Conservation (phyloP, 768 basidiomycete genomes). For the Neoboletus brunneissimus region DNA sequence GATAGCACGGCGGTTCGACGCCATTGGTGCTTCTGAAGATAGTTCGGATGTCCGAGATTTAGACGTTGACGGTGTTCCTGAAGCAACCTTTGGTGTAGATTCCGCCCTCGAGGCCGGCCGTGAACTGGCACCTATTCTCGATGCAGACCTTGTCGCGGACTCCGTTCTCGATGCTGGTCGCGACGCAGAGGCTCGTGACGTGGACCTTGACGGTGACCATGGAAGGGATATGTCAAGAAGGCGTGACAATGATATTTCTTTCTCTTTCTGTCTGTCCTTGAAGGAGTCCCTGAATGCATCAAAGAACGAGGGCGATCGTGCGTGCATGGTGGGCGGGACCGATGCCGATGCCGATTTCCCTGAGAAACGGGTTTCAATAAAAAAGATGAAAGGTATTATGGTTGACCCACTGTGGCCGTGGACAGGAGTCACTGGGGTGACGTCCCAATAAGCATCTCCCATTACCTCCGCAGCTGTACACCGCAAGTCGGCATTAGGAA, state of each 20-base stretch:
- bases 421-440: slow-evolving; percentile 26
- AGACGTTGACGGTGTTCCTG: neutral
- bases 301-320: slow-evolving; percentile 19
- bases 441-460: slow-evolving; percentile 64
- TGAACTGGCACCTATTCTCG: slow-evolving; percentile 14
- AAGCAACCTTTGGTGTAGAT: neutral
- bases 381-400: slow-evolving; percentile 13
- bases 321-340: slow-evolving; percentile 10
- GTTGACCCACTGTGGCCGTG: slow-evolving; percentile 42
- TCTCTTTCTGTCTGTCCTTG: slow-evolving; percentile 30
- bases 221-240: slow-evolving; percentile 36
- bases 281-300: slow-evolving; percentile 18
- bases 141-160: slow-evolving; percentile 17
- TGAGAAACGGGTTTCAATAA: slow-evolving; percentile 13
- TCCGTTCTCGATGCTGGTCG: slow-evolving; percentile 15
- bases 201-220: slow-evolving; percentile 27
- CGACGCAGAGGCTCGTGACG: slow-evolving; percentile 14
- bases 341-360: slow-evolving; percentile 35
- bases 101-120: slow-evolving; percentile 18
- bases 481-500: slow-evolving; percentile 78
- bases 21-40: neutral
- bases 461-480: slow-evolving; percentile 68
- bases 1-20: neutral
- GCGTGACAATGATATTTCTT: slow-evolving; percentile 27
- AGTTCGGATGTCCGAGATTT: neutral